Evolutionary conservation across 345 rosid genomes (phyloP), one percentile per base, ranked within the genome.

Genomic region (Eutrema yunnanense): DNA sequence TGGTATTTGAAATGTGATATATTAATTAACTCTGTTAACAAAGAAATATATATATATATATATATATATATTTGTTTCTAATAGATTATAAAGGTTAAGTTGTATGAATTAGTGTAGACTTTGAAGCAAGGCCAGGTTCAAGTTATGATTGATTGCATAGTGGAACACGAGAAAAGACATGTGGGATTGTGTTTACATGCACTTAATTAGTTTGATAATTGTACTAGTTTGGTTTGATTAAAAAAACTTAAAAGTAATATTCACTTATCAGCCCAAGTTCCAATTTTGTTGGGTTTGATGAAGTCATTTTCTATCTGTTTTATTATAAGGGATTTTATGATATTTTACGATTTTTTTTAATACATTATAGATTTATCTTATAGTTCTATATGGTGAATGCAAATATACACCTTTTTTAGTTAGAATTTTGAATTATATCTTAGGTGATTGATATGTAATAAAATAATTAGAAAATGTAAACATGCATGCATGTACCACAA

Each of bases 111-210:
- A 54, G 43, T 69, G 59, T 65, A 55, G 19, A 53, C 43, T 68
- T 5, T 46, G 70, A 75, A 69, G 67, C 67, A 38, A 48, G 80
- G 47, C 80, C 75, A 76, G 71, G 75, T 76, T 76, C 80, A 76
- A 63, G 71, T 56, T 63, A 76, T 63, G n/a, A n/a, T 19, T 76
- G 65, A 54, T 76, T 69, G 60, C 65, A 55, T 76, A 65, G 54
- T 76, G 71, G 46, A 76, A 63, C 80, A 76, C 75, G 70, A 76
- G 71, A 56, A 62, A 62, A 40, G 65, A 76, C 80, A 76, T 56
- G 71, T 70, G 61, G 71, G 75, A 62, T 76, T 69, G 40, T 76
- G 75, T 76, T 76, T 30, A 53, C 44, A 54, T 54, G n/a, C 54
- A 50, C 67, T 67, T 60, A 41, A 40, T 68, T 47, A 33, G 19